Percentiles rank a stretch among this genome's conserved stretches.
phyloP scores from a whole-genome alignment of 2,329 filamentous ascomycete genomes.

The Fusarium subtropicale region DNA sequence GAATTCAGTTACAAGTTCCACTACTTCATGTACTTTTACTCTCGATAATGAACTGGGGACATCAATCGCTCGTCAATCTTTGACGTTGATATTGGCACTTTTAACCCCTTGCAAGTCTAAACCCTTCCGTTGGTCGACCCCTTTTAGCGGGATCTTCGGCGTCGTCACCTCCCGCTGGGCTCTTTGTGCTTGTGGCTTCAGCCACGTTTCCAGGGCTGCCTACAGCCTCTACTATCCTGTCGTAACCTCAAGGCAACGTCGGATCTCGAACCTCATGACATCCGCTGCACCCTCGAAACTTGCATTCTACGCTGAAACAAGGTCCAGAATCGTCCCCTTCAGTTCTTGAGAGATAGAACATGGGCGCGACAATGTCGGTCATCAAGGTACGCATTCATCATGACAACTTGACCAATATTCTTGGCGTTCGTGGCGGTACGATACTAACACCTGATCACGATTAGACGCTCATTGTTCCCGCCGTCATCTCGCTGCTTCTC shows the following conservation, averaged over 20 bases:
- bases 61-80: background rate
- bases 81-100: constrained; percentile 24
- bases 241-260: constrained; percentile 12
- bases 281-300: constrained; percentile 1
- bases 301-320: background rate
- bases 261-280: constrained; percentile 22
- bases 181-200: constrained; percentile 24
- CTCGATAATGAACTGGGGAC: background rate
- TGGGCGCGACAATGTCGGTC: constrained; percentile 52
- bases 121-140: constrained; percentile 23
- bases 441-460: constrained; percentile 26
- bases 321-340: background rate
- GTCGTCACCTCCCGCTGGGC: constrained; percentile 28
- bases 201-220: constrained; percentile 30
- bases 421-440: background rate
- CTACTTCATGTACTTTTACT: background rate
- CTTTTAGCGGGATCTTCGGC: constrained; percentile 41
- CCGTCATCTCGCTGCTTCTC: constrained; percentile 74
- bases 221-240: constrained; percentile 18
- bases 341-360: constrained; percentile 31
- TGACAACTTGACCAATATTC: constrained; percentile 11
- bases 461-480: constrained; percentile 77
- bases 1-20: background rate
- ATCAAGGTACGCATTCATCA: constrained; percentile 50
- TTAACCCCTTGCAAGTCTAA: constrained; percentile 25